phyloP scores from a whole-genome alignment of 768 basidiomycete genomes.

The Amanita thiersii region DNA sequence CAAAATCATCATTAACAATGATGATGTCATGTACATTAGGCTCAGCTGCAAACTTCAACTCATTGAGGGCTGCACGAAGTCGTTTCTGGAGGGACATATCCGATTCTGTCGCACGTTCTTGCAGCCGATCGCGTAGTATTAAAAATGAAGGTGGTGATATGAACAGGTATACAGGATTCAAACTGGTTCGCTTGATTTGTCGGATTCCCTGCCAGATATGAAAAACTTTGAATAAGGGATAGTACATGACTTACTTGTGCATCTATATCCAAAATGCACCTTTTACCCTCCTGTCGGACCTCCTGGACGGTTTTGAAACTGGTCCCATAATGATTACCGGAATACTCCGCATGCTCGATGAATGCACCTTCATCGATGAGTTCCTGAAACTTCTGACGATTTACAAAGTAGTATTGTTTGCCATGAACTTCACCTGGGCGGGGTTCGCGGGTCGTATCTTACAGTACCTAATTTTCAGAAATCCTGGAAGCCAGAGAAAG shows the following conservation, averaged over 20 bases:
- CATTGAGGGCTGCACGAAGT: conserved; percentile 67
- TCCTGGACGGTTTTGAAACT: conserved; percentile 68
- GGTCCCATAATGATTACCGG: conserved; percentile 90
- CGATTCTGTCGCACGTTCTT: conserved; percentile 78
- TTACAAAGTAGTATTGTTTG: conserved; percentile 82
- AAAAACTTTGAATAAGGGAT: conserved; percentile 1
- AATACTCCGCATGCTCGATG: conserved; percentile 93
- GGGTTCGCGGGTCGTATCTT: conserved; percentile 86
- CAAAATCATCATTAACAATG: conserved; percentile 86
- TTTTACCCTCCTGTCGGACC: conserved; percentile 59
- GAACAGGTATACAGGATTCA: conserved; percentile 87
- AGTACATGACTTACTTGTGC: conserved; percentile 59
- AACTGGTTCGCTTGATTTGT: conserved; percentile 76
- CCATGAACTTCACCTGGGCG: conserved; percentile 79
- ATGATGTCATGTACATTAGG: conserved; percentile 70
- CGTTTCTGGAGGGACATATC: conserved; percentile 66
- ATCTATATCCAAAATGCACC: conserved; percentile 95
- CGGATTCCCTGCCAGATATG: conserved; percentile 65
- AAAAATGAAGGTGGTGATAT: conserved; percentile 80
- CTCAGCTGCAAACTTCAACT: conserved; percentile 79
- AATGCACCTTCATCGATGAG: conserved; percentile 70
- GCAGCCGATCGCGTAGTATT: conserved; percentile 63
- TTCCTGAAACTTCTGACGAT: conserved; percentile 57
- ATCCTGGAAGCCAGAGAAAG: conserved; percentile 7
- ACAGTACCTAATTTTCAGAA: conserved; percentile 12